Base-by-base conservation (phyloP, 306 rosid species). In the Alnus glutinosa region DNA sequence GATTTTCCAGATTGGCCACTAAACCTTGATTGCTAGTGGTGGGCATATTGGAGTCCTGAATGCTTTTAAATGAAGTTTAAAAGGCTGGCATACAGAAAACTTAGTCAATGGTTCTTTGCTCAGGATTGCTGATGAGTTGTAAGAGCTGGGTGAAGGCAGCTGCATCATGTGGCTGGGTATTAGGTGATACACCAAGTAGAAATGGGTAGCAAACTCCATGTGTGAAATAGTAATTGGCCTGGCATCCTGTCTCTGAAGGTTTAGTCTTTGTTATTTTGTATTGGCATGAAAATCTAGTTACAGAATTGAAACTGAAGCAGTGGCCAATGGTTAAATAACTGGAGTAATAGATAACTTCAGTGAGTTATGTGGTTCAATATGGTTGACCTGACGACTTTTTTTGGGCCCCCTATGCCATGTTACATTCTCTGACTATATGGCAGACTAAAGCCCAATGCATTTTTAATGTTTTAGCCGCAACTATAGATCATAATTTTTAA, bases 41-140 rank as follows among this genome's bases (percentile, higher is more conserved):
- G 39, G 57, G 7, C 73, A 48, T 77, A 55, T 46, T 36, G 73
- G 63, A 73, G 44, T 4, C 19, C 16, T 23, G 7, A 4, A 58
- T 13, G 46, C 64, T 6, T 75, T 36, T 70, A 50, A 46, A 32
- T 37, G 8, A 23, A 57, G 16, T 76, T 77, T 52, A 7, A 66
- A 48, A 66, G 15, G 58, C 37, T 39, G 47, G 66, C 4, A 52
- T 44, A 42, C 50, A 36, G 72, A 68, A 59, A 59, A 44, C 19
- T 68, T n/a, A 68, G 69, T 37, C 28, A 14, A 4, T 68, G 72
- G 70, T 39, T 68, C 50, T 18, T 18, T 77, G 44, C 19, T 63
- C 11, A 18, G 15, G 39, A n/a, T 58, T 39, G 49, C 46, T 69
- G 70, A 42, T 55, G 58, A 68, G 23, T 76, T 62, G 18, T 64